A percentile compares a stretch with the other conserved stretches of the same genome.
Evolutionary conservation across 306 rosid genomes (phyloP).

Genomic region (Rosa persica): DNA sequence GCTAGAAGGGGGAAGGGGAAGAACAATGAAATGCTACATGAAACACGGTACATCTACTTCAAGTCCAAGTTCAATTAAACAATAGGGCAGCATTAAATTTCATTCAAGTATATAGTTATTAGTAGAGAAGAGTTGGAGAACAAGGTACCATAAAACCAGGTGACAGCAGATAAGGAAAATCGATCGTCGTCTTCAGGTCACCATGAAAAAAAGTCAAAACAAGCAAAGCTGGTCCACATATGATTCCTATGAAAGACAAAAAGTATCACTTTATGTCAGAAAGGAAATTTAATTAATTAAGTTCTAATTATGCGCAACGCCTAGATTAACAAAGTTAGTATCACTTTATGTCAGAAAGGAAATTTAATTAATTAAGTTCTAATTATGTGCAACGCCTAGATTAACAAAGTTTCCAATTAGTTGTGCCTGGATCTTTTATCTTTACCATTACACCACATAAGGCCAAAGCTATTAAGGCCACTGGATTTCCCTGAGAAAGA

Average conservation of each 20-base stretch:
- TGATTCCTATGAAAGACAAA: constrained; percentile 50
- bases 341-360: constrained; percentile 14
- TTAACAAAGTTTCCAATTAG: constrained; percentile 10
- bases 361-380: constrained; percentile 12
- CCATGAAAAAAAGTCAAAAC: constrained; percentile 75
- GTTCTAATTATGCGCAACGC: background rate
- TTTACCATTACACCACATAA: constrained; percentile 99
- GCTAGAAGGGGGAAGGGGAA: background rate
- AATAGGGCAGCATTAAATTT: background rate
- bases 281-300: constrained; percentile 6
- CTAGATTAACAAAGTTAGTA: constrained; percentile 6
- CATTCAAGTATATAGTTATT: background rate
- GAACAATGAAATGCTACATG: background rate
- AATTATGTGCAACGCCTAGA: background rate
- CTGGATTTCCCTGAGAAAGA: constrained; percentile 80
- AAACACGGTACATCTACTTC: background rate
- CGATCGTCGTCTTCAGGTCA: constrained; percentile 65
- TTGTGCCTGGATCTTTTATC: constrained; percentile 27
- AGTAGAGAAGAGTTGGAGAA: constrained; percentile 15
- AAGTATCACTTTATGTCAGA: constrained; percentile 16
- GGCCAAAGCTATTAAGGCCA: constrained; percentile 98
- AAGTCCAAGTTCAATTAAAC: constrained; percentile 8
- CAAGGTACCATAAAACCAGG: constrained; percentile 81
- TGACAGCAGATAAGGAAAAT: constrained; percentile 66
- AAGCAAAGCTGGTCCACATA: constrained; percentile 77